Evolutionary conservation across 2,329 filamentous ascomycete genomes (phyloP).

Genomic region (Xylariaceae sp.): DNA sequence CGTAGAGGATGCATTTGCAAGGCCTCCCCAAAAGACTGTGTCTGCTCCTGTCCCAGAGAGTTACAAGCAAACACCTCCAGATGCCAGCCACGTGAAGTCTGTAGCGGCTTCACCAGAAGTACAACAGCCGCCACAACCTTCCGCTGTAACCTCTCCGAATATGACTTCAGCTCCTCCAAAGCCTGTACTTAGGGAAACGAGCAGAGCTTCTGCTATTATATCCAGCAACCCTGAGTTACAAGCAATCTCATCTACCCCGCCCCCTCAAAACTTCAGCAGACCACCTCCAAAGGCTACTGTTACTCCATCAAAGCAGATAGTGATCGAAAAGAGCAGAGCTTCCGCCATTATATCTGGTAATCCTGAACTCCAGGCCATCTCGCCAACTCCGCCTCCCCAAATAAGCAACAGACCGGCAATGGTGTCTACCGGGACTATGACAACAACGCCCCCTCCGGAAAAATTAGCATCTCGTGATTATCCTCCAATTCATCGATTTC

Average conservation of each 20-base stretch:
- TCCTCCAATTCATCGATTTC: constrained; percentile 39
- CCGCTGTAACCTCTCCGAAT: constrained; percentile 32
- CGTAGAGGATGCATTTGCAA: constrained; percentile 78
- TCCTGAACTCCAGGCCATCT: constrained; percentile 57
- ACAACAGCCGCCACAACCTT: constrained; percentile 33
- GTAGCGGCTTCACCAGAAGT: constrained; percentile 19
- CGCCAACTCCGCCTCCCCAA: constrained; percentile 39
- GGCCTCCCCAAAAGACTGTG: constrained; percentile 34
- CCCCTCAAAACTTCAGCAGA: constrained; percentile 20
- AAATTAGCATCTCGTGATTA: constrained; percentile 46
- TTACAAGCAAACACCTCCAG: constrained; percentile 31
- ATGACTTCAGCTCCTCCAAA: constrained; percentile 40
- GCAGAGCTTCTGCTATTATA: constrained; percentile 61
- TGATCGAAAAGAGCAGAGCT: constrained; percentile 52
- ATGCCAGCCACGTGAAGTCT: constrained; percentile 31
- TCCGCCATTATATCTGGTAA: constrained; percentile 61
- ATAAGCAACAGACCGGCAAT: constrained; percentile 34
- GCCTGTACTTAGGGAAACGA: constrained; percentile 43
- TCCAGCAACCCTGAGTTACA: constrained; percentile 59
- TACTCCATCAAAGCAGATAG: constrained; percentile 39
- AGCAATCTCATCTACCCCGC: constrained; percentile 48
- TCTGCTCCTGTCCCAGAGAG: constrained; percentile 25
- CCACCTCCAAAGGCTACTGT: constrained; percentile 31
- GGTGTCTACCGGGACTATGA: constrained; percentile 74
- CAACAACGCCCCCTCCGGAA: constrained; percentile 50